These are phyloP conservation scores for Metarhizium album DNA, from an alignment of 2,329 filamentous ascomycete species.

Conservation along the genomic window DNA sequence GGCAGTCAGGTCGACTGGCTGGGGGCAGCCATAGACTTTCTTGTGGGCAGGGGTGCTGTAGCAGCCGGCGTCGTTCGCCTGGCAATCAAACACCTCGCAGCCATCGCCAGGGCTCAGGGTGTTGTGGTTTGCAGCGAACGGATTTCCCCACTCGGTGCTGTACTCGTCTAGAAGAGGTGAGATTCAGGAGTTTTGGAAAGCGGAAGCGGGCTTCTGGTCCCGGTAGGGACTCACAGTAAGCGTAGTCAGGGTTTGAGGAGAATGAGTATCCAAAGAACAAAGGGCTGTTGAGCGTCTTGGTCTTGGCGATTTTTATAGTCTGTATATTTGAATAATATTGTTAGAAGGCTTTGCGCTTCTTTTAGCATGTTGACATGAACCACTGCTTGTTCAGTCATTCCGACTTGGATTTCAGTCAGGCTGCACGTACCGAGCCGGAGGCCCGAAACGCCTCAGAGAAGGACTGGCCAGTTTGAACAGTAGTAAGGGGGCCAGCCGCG, in stretches of 20 bases:
- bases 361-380: background rate
- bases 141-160: constrained; percentile 30
- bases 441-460: constrained; percentile 25
- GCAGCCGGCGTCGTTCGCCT: constrained; percentile 22
- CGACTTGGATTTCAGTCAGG: no score
- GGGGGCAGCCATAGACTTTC: constrained; percentile 30
- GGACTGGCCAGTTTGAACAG: constrained; percentile 20
- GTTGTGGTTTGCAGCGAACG: constrained; percentile 26
- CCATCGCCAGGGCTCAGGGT: constrained; percentile 24
- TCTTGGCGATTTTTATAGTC: constrained; percentile 31
- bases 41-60: constrained; percentile 27
- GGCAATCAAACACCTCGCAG: constrained; percentile 29
- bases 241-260: constrained; percentile 21
- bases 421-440: constrained; percentile 24
- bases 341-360: no score
- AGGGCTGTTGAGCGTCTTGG: constrained; percentile 23
- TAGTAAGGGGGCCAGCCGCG: constrained; percentile 20
- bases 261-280: constrained; percentile 34
- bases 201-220: background rate
- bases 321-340: constrained; percentile 6
- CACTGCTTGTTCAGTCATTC: background rate
- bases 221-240: constrained; percentile 24
- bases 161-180: constrained; percentile 21
- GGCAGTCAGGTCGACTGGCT: constrained; percentile 26
- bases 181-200: no score